Evolutionary conservation across 164 flowering plant genomes (phyloP).

Genomic region (Kingdonia uniflora): DNA sequence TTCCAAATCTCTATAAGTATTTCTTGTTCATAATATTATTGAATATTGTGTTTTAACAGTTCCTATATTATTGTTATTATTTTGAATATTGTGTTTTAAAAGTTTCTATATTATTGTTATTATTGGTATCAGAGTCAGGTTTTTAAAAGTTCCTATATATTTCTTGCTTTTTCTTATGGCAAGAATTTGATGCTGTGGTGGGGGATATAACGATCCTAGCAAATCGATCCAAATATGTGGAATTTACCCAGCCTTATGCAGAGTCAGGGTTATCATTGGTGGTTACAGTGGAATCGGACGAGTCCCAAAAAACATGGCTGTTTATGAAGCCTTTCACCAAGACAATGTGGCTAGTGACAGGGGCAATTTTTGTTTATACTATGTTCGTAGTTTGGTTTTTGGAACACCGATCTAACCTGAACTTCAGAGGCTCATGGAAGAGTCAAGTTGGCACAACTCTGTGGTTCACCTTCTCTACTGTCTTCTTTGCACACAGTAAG

Average conservation of each 20-base stretch:
- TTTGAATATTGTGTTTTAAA: too few species aligned
- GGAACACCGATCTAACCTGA: slow-evolving; percentile 33
- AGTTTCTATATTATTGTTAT: too few species aligned
- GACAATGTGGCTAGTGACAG: slow-evolving; percentile 37
- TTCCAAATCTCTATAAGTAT: too few species aligned
- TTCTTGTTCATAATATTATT: too few species aligned
- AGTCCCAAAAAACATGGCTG: slow-evolving; percentile 20
- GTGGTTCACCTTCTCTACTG: slow-evolving; percentile 48
- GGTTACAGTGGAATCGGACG: slow-evolving; percentile 21
- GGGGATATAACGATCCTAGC: slow-evolving; percentile 45
- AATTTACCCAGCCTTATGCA: slow-evolving; percentile 38
- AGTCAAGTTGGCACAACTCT: slow-evolving; percentile 34
- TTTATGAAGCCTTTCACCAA: slow-evolving; percentile 43
- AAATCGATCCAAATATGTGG: slow-evolving; percentile 26
- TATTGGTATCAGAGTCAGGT: too few species aligned
- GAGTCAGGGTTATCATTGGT: slow-evolving; percentile 40
- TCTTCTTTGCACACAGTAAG: slow-evolving; percentile 58
- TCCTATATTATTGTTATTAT: too few species aligned
- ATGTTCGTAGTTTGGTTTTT: slow-evolving; percentile 19
- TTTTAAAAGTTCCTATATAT: too few species aligned
- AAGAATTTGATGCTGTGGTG: slow-evolving; percentile 24
- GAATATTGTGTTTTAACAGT: too few species aligned
- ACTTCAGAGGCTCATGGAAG: slow-evolving; percentile 31
- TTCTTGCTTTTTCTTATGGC: too few species aligned
- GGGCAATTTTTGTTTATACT: slow-evolving; percentile 25